phyloP scores from a whole-genome alignment of 352 stramenopile species.

The Pythium utonaiense region DNA sequence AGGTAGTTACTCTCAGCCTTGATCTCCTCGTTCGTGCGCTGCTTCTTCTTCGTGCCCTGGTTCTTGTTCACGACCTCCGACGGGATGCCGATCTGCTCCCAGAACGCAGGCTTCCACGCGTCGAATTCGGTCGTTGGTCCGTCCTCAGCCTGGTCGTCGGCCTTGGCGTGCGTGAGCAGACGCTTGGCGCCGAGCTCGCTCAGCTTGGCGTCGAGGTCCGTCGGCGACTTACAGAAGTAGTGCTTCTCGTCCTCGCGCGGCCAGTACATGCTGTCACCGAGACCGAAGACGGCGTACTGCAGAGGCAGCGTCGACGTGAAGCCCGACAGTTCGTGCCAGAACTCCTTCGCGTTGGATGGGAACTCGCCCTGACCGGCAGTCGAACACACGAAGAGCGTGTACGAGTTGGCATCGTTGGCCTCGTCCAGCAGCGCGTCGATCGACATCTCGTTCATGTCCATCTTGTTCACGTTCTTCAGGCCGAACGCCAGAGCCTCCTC shows the following conservation, averaged over 20 bases:
- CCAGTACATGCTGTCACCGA: slow-evolving; percentile 83
- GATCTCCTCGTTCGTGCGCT: slow-evolving; percentile 83
- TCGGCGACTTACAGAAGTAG: slow-evolving; percentile 80
- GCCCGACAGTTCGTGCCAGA: slow-evolving; percentile 61
- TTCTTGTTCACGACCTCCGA: slow-evolving; percentile 43
- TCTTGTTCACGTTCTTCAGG: slow-evolving; percentile 75
- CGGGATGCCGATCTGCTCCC: slow-evolving; percentile 69
- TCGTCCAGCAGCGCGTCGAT: slow-evolving; percentile 66
- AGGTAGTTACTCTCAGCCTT: slow-evolving; percentile 78
- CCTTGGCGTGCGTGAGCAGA: slow-evolving; percentile 50
- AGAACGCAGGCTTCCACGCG: slow-evolving; percentile 69
- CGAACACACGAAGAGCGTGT: slow-evolving; percentile 72
- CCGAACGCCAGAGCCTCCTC: slow-evolving; percentile 69
- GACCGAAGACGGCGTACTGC: slow-evolving; percentile 76
- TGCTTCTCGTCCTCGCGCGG: slow-evolving; percentile 75
- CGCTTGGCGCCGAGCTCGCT: slow-evolving; percentile 69
- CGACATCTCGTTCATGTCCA: slow-evolving; percentile 81
- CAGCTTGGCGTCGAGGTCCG: slow-evolving; percentile 70
- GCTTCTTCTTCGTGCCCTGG: slow-evolving; percentile 50
- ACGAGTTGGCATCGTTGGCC: slow-evolving; percentile 68
- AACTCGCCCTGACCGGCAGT: slow-evolving; percentile 82
- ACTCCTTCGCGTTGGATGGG: slow-evolving; percentile 75
- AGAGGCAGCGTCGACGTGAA: slow-evolving; percentile 59
- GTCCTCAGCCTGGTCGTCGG: slow-evolving; percentile 82
- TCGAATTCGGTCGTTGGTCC: slow-evolving; percentile 70